Evolutionary conservation across 305 asterid species (phyloP).

Genomic region (Solanum chacoense): DNA sequence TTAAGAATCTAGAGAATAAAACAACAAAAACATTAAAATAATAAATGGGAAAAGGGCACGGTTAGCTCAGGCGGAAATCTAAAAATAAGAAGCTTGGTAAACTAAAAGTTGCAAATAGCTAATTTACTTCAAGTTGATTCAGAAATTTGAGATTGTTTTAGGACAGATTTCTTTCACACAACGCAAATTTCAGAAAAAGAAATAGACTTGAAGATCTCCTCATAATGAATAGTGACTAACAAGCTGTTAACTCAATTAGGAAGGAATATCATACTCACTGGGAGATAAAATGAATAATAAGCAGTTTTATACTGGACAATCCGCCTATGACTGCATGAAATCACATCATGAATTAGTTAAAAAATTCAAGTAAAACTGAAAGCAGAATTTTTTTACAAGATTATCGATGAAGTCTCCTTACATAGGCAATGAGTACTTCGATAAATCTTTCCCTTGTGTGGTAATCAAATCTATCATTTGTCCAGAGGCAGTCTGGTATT

Average conservation of each 20-base stretch:
- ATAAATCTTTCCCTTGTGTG: constrained; percentile 42
- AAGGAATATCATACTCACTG: constrained; percentile 26
- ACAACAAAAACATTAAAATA: background rate
- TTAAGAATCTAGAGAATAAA: background rate
- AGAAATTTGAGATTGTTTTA: background rate
- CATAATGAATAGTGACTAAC: background rate
- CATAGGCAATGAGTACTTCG: constrained; percentile 45
- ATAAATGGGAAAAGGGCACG: background rate
- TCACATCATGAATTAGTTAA: background rate
- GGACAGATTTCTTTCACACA: background rate
- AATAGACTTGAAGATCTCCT: background rate
- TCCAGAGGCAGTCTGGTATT: constrained; percentile 54
- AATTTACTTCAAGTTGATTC: background rate
- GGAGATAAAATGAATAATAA: constrained; percentile 66
- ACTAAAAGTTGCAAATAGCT: background rate
- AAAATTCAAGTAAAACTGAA: background rate
- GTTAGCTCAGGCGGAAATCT: background rate
- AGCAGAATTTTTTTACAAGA: background rate
- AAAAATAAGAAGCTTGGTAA: background rate
- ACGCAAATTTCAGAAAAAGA: background rate
- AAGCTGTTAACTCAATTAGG: background rate
- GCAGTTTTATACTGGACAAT: constrained; percentile 66
- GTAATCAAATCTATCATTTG: constrained; percentile 66
- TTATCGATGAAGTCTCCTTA: constrained; percentile 13
- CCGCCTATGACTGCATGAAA: constrained; percentile 39